Evolutionary conservation across 345 rosid genomes (phyloP).

Genomic region (Lepidium africanum): DNA sequence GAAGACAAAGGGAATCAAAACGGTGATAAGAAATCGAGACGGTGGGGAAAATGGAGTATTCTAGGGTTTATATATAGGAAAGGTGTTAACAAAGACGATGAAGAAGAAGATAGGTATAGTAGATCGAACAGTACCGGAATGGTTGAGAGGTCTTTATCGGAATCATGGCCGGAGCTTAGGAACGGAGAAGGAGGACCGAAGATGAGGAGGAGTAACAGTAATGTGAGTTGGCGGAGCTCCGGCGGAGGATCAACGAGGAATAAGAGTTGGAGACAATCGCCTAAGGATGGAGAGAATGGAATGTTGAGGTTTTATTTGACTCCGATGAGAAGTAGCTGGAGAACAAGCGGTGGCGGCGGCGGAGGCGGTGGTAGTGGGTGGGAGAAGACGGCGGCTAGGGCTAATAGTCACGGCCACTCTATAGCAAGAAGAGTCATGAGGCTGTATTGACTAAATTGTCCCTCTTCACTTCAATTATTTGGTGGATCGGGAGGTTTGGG

Average conservation of each 20-base stretch:
- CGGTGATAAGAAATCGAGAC: constrained; percentile 56
- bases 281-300: constrained; percentile 67
- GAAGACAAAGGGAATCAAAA: constrained; percentile 38
- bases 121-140: constrained; percentile 61
- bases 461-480: not conserved
- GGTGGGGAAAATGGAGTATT: constrained; percentile 90
- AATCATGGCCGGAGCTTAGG: constrained; percentile 79
- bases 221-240: constrained; percentile 83
- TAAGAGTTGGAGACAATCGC: constrained; percentile 68
- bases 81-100: constrained; percentile 57
- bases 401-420: constrained; percentile 75
- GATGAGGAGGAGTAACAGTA: constrained; percentile 85
- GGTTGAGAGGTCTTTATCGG: constrained; percentile 72
- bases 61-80: constrained; percentile 67
- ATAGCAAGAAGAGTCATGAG: constrained; percentile 80
- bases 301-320: constrained; percentile 77
- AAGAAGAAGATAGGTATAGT: constrained; percentile 41
- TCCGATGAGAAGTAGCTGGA: constrained; percentile 62
- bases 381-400: constrained; percentile 53
- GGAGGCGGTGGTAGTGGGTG: constrained; percentile 18
- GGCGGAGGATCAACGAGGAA: constrained; percentile 49
- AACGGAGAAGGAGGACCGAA: constrained; percentile 48
- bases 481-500: not conserved
- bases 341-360: constrained; percentile 39
- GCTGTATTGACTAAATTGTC: constrained; percentile 51